Percentiles rank a stretch among this genome's conserved stretches.
Conservation (phyloP, 768 basidiomycete species). For the Panellus pusillus region DNA sequence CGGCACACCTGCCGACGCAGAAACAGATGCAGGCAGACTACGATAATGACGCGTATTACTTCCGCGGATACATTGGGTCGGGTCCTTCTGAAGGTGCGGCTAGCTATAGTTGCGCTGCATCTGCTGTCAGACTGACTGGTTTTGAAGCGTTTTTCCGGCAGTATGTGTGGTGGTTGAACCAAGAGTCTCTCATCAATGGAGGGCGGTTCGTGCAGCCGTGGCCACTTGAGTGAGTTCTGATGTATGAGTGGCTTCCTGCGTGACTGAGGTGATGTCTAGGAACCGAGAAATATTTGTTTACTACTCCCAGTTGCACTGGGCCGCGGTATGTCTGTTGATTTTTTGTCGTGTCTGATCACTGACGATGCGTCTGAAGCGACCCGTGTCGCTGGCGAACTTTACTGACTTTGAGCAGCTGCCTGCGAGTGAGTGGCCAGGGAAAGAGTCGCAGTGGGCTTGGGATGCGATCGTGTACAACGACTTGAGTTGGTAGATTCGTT, state of each 20-base stretch:
- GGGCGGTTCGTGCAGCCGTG: conserved; percentile 28
- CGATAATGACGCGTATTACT: conserved; percentile 15
- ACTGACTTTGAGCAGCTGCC: conserved; percentile 23
- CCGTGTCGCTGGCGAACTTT: conserved; percentile 19
- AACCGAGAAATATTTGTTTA: conserved; percentile 25
- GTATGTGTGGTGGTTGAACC: too few species aligned
- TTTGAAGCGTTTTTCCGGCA: too few species aligned
- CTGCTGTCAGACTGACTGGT: neutral
- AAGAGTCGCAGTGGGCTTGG: conserved; percentile 11
- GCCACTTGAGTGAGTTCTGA: conserved; percentile 23
- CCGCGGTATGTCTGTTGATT: conserved; percentile 1
- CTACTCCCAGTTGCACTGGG: conserved; percentile 23
- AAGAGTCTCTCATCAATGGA: conserved; percentile 14
- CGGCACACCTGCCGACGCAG: conserved; percentile 25
- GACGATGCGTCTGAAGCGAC: conserved; percentile 5
- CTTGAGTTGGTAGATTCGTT: conserved; percentile 13
- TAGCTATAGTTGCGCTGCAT: too few species aligned
- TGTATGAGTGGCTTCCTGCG: too few species aligned
- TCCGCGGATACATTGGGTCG: conserved; percentile 19
- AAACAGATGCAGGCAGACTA: conserved; percentile 22
- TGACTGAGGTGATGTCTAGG: conserved; percentile 2
- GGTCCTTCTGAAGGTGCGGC: conserved; percentile 19
- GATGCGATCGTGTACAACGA: conserved; percentile 23
- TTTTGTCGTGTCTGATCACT: neutral
- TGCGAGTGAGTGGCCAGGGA: conserved; percentile 17